Evolutionary conservation across 2,329 filamentous ascomycete species (phyloP), one percentile per base, ranked within the genome.

Genomic region (Neofusicoccum laricinum): DNA sequence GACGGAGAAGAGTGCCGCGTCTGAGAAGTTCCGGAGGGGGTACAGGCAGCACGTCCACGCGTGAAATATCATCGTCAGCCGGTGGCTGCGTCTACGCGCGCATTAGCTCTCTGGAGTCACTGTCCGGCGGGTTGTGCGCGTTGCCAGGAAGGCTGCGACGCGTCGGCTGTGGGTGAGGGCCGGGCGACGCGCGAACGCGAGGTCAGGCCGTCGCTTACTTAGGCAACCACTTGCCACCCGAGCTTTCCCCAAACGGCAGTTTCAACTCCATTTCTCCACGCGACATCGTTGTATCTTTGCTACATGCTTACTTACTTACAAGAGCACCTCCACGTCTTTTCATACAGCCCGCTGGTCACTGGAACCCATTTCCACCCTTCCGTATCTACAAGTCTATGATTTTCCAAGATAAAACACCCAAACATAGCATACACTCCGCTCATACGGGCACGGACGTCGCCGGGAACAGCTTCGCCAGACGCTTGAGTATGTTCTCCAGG

Each of bases 401-500:
- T 8, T 5, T n/a, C 41, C 41, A 43, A 43, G n/a, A 21, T 30
- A 19, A 43, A 17, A 15, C 11, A 14, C 6, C 41, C 41, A 36
- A 36, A 46, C 15, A 59, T 45, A 45, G 17, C n/a, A 11, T 46
- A 21, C 55, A 36, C 4, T 14, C n/a, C 38, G 21, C 19, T 59
- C 11, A 59, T 36, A 8, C n/a, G 12, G 41, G 41, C 15, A 17
- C 8, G 2, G 40, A 8, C 10, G 41, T 3, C n/a, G 17, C 25
- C 25, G n/a, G 15, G 8, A 34, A 19, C 2, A 34, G 40, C 25
- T 15, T 19, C 12, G 5, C 55, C 55, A 59, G 2, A 14, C 30
- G 40, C 6, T 46, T 46, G 30, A 46, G 25, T 19, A 45, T 46
- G 36, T 32, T 57, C 49, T 78, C 75, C 48, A 76, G 41, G 48